Conservation (phyloP, 2,329 filamentous ascomycete species). For the Sporothrix schenckii region DNA sequence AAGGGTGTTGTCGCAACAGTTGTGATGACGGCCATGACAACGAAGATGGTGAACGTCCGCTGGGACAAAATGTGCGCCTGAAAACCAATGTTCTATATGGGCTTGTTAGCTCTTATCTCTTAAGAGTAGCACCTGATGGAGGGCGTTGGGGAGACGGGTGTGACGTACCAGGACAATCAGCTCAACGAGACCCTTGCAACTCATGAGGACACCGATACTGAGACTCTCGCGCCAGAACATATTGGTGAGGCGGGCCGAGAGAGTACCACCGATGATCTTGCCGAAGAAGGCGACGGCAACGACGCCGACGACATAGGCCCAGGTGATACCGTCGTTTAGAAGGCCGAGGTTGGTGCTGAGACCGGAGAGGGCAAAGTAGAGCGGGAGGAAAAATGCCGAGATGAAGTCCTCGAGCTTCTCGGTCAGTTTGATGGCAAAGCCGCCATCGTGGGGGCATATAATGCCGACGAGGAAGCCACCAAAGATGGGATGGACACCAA, state of each 20-base stretch:
- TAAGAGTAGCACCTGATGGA: conserved; percentile 27
- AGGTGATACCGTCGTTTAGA: conserved; percentile 77
- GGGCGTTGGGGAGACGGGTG: neutral
- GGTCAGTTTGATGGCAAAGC: conserved; percentile 86
- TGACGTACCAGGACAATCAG: conserved; percentile 81
- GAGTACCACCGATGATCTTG: conserved; percentile 80
- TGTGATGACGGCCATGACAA: conserved; percentile 87
- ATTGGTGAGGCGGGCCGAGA: conserved; percentile 75
- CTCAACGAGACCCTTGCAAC: conserved; percentile 93
- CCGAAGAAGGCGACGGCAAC: conserved; percentile 79
- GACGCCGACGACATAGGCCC: conserved; percentile 87
- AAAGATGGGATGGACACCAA: conserved; percentile 93
- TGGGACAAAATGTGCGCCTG: conserved; percentile 79
- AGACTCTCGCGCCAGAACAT: conserved; percentile 89
- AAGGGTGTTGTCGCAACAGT: conserved; percentile 83
- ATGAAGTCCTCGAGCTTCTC: conserved; percentile 95
- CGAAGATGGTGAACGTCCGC: conserved; percentile 88
- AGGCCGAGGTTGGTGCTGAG: conserved; percentile 85
- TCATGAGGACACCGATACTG: conserved; percentile 88
- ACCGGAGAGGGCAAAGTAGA: conserved; percentile 93
- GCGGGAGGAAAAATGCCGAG: conserved; percentile 77
- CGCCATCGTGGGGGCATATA: conserved; percentile 86
- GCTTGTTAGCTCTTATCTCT: neutral
- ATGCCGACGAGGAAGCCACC: conserved; percentile 87
- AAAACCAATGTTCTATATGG: conserved; percentile 68